Evolutionary conservation across 2,329 filamentous ascomycete genomes (phyloP).

Genomic region (Botrytis aclada): DNA sequence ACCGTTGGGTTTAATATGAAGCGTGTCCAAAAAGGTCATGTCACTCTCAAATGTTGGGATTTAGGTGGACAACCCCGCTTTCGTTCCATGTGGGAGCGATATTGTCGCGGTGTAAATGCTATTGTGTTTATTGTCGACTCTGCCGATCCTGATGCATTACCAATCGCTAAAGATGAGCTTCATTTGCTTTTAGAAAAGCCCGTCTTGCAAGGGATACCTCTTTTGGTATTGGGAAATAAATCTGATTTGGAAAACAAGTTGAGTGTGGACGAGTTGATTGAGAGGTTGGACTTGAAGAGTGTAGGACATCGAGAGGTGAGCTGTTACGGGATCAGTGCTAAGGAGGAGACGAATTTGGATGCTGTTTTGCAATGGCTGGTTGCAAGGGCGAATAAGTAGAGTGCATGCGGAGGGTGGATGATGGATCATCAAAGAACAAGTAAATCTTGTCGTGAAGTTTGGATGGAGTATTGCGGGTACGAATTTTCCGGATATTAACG

Average conservation of each 20-base stretch:
- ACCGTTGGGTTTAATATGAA: constrained; percentile 99
- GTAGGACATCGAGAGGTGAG: constrained; percentile 92
- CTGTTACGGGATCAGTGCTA: constrained; percentile 97
- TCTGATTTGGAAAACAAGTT: constrained; percentile 90
- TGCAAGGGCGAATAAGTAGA: constrained; percentile 74
- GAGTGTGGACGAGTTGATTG: constrained; percentile 92
- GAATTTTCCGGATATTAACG: constrained; percentile 24
- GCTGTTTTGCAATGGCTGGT: constrained; percentile 96
- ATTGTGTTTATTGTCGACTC: constrained; percentile 99
- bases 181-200: constrained; percentile 84
- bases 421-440: not conserved
- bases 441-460: constrained; percentile 2
- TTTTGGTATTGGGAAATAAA: constrained; percentile 95
- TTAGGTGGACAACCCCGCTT: constrained; percentile 95
- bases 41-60: constrained; percentile 99
- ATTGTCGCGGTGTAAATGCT: constrained; percentile 94
- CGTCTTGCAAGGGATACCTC: constrained; percentile 81
- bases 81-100: constrained; percentile 98
- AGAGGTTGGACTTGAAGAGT: constrained; percentile 81
- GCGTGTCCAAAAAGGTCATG: constrained; percentile 94
- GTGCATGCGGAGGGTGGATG: not conserved
- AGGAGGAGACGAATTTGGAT: constrained; percentile 97
- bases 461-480: constrained; percentile 3
- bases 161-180: constrained; percentile 86
- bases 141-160: constrained; percentile 75